Base-by-base conservation (phyloP, 192 early-diverging fungal genomes). In the Phlyctochytrium bullatum region DNA sequence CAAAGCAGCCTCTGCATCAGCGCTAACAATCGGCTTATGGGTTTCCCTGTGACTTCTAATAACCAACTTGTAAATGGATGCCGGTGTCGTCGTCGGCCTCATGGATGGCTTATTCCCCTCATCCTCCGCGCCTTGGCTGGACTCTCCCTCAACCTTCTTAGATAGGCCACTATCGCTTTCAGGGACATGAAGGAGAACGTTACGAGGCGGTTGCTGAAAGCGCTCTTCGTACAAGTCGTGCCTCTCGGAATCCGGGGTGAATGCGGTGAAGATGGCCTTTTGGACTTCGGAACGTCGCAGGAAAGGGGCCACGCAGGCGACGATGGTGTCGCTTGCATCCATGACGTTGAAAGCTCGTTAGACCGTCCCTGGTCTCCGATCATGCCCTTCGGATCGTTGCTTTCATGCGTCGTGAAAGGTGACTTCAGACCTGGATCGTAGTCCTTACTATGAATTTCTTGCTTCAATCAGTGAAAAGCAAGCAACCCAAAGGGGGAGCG, bases 271-370 rank as follows among this genome's bases (percentile, higher is more conserved):
- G 27, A 57, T 57, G 12, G 14, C 16, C 20, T 6, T 10, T 25
- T 57, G 54, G 54, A 57, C 54, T 10, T 57, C 54, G 25, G 12
- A 24, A 6, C 54, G 16, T 25, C 54, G 12, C 27, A 57, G 54
- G 54, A 57, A 57, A 10, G 54, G 54, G 20, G 54, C 54, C 20
- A 57, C 54, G 27, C 27, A 57, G 4, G 54, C 40, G 10, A 47
- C 40, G 40, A 47, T 47, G 6, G 40, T 47, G 10, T 47, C 40
- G 40, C 20, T 47, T 6, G 40, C 40, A 20, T 47, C 40, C 40
- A 47, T 47, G 6, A 20, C 20, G 40, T 20, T 47, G 40, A 14
- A 47, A 14, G 40, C 40, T 47, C 40, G 10, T 47, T 20, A 47
- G 20, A 47, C 40, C 40, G 20, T 47, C 20, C 40, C 40, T 47